phyloP scores from a whole-genome alignment of 805 yeast genomes.

The Torulaspora indica region DNA sequence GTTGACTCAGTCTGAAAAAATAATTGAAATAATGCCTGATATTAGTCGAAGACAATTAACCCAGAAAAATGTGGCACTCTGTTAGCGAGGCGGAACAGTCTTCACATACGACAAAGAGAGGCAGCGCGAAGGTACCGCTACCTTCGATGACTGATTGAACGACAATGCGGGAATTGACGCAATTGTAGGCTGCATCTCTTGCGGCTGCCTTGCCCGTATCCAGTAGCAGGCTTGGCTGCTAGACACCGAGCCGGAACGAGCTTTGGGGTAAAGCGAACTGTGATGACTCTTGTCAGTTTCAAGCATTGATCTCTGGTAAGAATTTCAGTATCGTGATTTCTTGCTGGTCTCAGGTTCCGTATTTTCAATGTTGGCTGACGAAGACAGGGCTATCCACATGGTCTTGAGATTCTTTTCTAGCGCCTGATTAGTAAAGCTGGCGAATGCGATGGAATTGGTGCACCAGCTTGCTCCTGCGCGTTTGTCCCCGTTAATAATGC shows the following conservation, averaged over 20 bases:
- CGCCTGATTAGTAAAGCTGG: slow-evolving; percentile 28
- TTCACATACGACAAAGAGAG: slow-evolving; percentile 1
- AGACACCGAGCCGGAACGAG: background rate
- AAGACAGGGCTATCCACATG: slow-evolving; percentile 32
- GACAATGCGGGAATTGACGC: background rate
- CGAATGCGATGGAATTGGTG: slow-evolving; percentile 25
- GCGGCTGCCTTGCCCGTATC: background rate
- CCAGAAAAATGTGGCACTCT: slow-evolving; percentile 13
- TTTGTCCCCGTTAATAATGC: slow-evolving; percentile 23
- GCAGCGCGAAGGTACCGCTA: too few species aligned
- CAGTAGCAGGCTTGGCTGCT: background rate
- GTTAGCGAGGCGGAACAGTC: background rate
- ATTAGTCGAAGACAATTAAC: slow-evolving; percentile 5
- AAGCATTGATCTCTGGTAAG: background rate
- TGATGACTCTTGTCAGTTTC: background rate
- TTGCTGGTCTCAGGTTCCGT: too few species aligned
- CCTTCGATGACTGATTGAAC: background rate
- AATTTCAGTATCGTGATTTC: too few species aligned
- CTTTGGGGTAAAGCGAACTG: background rate
- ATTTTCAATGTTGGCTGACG: slow-evolving; percentile 13
- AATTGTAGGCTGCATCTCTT: background rate
- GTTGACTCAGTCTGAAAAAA: slow-evolving; percentile 11
- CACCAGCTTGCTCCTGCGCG: slow-evolving; percentile 31
- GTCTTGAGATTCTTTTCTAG: slow-evolving; percentile 24
- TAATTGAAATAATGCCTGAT: slow-evolving; percentile 1